These are phyloP conservation scores for Euphrasia arctica DNA, from an alignment of 305 asterid species.

Conservation along the genomic window DNA sequence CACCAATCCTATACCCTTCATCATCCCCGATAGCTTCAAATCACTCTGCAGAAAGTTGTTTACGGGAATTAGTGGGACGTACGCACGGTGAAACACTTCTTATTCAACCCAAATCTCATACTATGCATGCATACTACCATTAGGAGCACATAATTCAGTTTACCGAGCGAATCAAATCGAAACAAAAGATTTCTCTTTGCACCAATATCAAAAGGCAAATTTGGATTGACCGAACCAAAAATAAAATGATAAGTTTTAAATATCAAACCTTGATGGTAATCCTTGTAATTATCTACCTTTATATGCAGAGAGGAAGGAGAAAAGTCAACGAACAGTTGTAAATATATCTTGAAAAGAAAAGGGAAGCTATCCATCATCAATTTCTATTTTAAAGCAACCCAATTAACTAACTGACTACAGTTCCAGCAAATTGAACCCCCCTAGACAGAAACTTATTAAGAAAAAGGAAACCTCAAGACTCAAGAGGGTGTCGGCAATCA, in stretches of 20 bases:
- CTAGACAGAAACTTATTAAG: no score
- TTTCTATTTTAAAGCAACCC: background rate
- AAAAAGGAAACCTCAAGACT: no score
- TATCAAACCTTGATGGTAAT: no score
- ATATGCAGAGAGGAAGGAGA: no score
- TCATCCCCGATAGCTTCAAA: slow-evolving; percentile 88
- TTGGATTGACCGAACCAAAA: background rate
- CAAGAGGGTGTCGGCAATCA: no score
- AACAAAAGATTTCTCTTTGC: no score
- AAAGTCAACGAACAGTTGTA: no score
- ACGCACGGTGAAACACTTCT: background rate
- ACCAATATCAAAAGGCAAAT: no score
- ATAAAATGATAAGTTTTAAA: no score
- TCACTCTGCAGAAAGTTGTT: slow-evolving; percentile 60
- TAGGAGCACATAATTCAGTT: background rate
- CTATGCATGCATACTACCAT: background rate
- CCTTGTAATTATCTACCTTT: no score
- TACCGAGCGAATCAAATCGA: background rate
- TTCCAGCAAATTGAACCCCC: no score
- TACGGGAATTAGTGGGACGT: background rate
- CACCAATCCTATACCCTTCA: slow-evolving; percentile 77
- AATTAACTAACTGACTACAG: background rate
- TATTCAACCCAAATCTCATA: background rate
- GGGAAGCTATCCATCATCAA: background rate
- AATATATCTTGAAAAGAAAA: no score